Base-by-base conservation (phyloP, 495 filamentous ascomycete species). In the Aspergillus kassunensis region DNA sequence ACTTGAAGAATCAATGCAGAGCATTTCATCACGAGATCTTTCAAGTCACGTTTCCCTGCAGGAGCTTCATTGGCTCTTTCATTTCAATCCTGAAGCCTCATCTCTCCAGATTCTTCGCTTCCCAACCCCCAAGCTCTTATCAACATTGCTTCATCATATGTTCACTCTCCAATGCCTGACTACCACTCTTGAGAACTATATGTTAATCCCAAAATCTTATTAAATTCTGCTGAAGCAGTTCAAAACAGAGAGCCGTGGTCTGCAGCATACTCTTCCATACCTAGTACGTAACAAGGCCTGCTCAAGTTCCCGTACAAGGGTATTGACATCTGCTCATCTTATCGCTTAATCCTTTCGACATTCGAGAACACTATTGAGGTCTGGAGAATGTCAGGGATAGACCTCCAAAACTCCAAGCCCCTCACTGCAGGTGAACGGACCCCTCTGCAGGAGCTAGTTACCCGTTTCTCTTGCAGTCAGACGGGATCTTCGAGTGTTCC, bases 381-480 rank as follows among this genome's bases (percentile, higher is more conserved):
- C 16, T 12, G 20, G 1, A 20, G 25, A 45, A 53, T 45, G 24
- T 30, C 33, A 39, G 34, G 31, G 33, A 39, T 39, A 41, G 11
- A 31, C n/a, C n/a, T n/a, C 20, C 35, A 16, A 47, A 29, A n/a
- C n/a, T n/a, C n/a, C n/a, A n/a, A 8, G 25, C 40, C 46, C 47
- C 25, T 29, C 20, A 18, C 49, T 59, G 53, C 49, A 56, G 33
- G 57, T 42, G 57, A 50, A 59, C 53, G 53, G 53, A 24, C 53
- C 53, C 48, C 41, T 52, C 53, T 53, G 57, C 57, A 55, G 39
- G 37, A n/a, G 27, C 34, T 24, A 45, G 31, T 12, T 47, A 49
- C 47, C 48, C 52, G 48, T 13, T 42, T 40, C 18, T 34, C 44
- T 51, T 51, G 52, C 52, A 35, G 27, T 35, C 37, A 43, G 25